These are phyloP conservation scores for Trichoderma parareesei DNA, from an alignment of 495 filamentous ascomycete species.

Conservation along the genomic window DNA sequence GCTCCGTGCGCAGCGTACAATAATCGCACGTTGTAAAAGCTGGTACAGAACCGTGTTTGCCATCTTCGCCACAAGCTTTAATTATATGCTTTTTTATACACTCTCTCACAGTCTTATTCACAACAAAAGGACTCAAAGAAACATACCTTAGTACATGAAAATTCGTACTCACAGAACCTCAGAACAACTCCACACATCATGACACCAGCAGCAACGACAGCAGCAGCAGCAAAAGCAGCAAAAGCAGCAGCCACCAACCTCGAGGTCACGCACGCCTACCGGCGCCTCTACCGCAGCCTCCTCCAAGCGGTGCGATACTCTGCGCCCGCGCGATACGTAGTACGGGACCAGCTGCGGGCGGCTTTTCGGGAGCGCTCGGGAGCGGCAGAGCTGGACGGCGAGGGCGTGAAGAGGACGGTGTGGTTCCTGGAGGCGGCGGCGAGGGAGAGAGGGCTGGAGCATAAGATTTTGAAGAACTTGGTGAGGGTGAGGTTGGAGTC, in stretches of 20 bases:
- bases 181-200: neutral
- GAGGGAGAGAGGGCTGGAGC: constrained; percentile 60
- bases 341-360: constrained; percentile 54
- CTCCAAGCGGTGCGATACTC: constrained; percentile 77
- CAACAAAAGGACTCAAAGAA: neutral
- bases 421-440: constrained; percentile 68
- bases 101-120: neutral
- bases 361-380: constrained; percentile 55
- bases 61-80: neutral
- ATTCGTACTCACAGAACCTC: neutral
- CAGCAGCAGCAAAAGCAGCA: too few relatives aligned
- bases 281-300: constrained; percentile 62
- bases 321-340: constrained; percentile 60
- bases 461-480: constrained; percentile 70
- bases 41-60: neutral
- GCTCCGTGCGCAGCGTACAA: neutral
- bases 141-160: neutral
- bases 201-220: neutral
- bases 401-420: constrained; percentile 63
- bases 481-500: constrained; percentile 42
- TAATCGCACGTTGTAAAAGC: neutral
- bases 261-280: constrained; percentile 66
- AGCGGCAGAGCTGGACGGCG: constrained; percentile 45
- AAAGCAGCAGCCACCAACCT: constrained; percentile 11
- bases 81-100: neutral